Conservation (phyloP, 345 rosid species). For the Dovyalis caffra region DNA sequence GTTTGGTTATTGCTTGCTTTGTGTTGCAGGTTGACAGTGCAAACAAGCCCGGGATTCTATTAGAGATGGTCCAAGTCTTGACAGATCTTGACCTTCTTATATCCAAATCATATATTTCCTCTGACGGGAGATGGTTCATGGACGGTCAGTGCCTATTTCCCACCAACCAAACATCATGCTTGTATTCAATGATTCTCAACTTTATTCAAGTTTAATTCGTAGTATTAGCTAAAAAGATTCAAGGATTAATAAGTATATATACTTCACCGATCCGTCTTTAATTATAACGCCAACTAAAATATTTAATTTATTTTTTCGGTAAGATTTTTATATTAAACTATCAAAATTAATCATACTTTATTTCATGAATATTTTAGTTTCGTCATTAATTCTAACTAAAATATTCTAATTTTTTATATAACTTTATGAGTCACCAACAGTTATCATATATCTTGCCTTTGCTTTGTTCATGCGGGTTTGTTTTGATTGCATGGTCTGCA, state of each 20-base stretch:
- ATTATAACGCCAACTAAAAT: too few relatives aligned
- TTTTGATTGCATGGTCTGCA: constrained; percentile 24
- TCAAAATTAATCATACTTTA: too few relatives aligned
- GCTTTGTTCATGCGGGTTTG: constrained; percentile 14
- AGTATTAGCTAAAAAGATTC: too few relatives aligned
- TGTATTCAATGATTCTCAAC: too few relatives aligned
- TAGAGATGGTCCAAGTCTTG: constrained; percentile 92
- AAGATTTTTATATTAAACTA: too few relatives aligned
- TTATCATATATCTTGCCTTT: neutral
- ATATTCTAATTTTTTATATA: too few relatives aligned
- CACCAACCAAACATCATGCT: neutral
- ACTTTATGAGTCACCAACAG: constrained; percentile 18
- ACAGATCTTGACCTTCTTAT: constrained; percentile 96
- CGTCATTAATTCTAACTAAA: too few relatives aligned
- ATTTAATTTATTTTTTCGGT: too few relatives aligned
- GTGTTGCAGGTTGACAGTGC: constrained; percentile 83
- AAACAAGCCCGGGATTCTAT: constrained; percentile 80
- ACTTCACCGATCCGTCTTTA: too few relatives aligned
- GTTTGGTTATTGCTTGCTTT: neutral
- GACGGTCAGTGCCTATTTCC: constrained; percentile 54
- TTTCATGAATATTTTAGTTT: too few relatives aligned
- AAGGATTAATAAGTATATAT: too few relatives aligned
- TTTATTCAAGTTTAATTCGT: too few relatives aligned
- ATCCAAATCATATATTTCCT: constrained; percentile 86
- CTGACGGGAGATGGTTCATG: constrained; percentile 98